Percentiles rank a stretch among this genome's conserved stretches.
Conservation (phyloP, 148 eudicot species). For the Pharnaceum exiguum region DNA sequence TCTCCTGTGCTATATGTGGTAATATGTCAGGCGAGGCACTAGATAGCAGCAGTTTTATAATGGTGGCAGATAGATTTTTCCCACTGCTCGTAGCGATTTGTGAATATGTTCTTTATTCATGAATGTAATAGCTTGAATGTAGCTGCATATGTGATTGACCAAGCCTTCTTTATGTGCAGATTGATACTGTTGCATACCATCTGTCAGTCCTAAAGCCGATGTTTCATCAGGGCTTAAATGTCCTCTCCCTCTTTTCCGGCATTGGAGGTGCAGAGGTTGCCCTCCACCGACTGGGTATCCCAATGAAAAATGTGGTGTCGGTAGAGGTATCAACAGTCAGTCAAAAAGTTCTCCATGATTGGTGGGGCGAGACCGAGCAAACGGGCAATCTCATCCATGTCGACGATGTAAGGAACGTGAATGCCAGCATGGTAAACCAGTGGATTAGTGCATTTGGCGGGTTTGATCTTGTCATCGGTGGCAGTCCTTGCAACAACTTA, state of each 20-base stretch:
- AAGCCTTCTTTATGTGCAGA: background rate
- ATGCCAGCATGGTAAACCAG: background rate
- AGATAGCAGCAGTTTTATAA: too few relatives aligned
- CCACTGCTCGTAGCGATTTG: too few relatives aligned
- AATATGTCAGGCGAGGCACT: too few relatives aligned
- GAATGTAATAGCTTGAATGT: too few relatives aligned
- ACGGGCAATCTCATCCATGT: constrained; percentile 26
- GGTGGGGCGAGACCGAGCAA: constrained; percentile 40
- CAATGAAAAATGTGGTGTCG: constrained; percentile 23
- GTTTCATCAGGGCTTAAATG: background rate
- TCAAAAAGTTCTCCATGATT: constrained; percentile 14
- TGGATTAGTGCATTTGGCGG: constrained; percentile 21
- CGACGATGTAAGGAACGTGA: constrained; percentile 21
- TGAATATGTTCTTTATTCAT: too few relatives aligned
- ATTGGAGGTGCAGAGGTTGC: constrained; percentile 8
- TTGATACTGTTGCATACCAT: constrained; percentile 30
- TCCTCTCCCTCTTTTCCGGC: background rate
- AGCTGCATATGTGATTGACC: background rate
- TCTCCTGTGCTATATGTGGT: too few relatives aligned
- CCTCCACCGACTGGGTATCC: constrained; percentile 1
- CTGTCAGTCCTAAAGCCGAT: constrained; percentile 27
- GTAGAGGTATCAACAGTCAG: constrained; percentile 24
- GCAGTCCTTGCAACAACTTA: constrained; percentile 46
- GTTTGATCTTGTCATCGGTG: constrained; percentile 44
- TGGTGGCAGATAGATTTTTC: too few relatives aligned